Conservation (phyloP, 768 basidiomycete genomes). For the Paxillus rubicundulus region DNA sequence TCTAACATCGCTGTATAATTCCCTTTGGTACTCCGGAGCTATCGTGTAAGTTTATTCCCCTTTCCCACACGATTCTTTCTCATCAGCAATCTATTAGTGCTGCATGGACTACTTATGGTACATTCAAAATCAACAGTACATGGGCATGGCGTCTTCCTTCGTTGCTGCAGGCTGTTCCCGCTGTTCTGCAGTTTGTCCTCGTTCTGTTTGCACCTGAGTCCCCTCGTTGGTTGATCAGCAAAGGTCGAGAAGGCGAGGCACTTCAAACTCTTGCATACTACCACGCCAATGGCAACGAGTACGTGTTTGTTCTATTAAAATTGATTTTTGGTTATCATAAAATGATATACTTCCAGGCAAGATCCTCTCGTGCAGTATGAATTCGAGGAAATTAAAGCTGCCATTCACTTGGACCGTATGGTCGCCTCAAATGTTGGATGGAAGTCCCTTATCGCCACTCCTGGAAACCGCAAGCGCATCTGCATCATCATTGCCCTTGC, state of each 20-base stretch:
- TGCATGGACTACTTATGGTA: slow-evolving; percentile 83
- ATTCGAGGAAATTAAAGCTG: slow-evolving; percentile 77
- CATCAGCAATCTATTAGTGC: slow-evolving; percentile 39
- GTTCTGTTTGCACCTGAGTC: slow-evolving; percentile 78
- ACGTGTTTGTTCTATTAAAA: slow-evolving; percentile 11
- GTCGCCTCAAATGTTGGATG: slow-evolving; percentile 62
- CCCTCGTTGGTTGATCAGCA: slow-evolving; percentile 79
- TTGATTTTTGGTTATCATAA: neutral
- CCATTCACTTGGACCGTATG: slow-evolving; percentile 64
- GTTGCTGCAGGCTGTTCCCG: slow-evolving; percentile 65
- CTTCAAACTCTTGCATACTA: slow-evolving; percentile 73
- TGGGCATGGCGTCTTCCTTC: slow-evolving; percentile 88
- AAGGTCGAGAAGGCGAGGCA: slow-evolving; percentile 70
- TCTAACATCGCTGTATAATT: slow-evolving; percentile 77
- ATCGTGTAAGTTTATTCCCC: slow-evolving; percentile 53
- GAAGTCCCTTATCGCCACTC: slow-evolving; percentile 62
- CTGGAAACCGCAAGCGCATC: slow-evolving; percentile 76
- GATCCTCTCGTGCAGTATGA: slow-evolving; percentile 73
- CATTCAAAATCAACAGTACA: slow-evolving; percentile 61
- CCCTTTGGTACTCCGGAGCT: slow-evolving; percentile 83
- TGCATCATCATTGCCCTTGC: slow-evolving; percentile 73
- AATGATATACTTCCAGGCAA: slow-evolving; percentile 31
- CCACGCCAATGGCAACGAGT: slow-evolving; percentile 74
- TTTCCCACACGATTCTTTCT: neutral
- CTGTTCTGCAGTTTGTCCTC: slow-evolving; percentile 61